Conservation (phyloP, 805 yeast species). For the Candida taoyuanica region DNA sequence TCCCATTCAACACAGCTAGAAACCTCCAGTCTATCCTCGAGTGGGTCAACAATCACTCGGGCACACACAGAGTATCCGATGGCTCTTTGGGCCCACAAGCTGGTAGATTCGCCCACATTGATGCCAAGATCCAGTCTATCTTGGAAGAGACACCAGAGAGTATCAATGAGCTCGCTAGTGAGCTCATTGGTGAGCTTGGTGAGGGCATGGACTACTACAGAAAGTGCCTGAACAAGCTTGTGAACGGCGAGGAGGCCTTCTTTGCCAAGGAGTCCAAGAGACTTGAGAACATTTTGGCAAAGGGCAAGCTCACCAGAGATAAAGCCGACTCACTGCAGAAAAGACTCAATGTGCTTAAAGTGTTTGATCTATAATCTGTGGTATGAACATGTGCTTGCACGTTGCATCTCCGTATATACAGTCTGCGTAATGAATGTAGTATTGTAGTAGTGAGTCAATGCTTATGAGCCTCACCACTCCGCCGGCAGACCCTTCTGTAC, state of each 20-base stretch:
- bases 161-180: slow-evolving; percentile 27
- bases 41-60: slow-evolving; percentile 43
- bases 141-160: slow-evolving; percentile 24
- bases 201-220: slow-evolving; percentile 42
- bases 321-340: slow-evolving; percentile 46
- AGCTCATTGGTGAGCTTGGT: slow-evolving; percentile 25
- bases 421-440: too few relatives aligned
- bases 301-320: slow-evolving; percentile 28
- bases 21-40: slow-evolving; percentile 47
- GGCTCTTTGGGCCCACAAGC: slow-evolving; percentile 32
- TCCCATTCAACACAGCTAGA: slow-evolving; percentile 34
- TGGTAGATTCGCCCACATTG: slow-evolving; percentile 19
- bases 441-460: too few relatives aligned
- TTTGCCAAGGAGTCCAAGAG: slow-evolving; percentile 40
- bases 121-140: slow-evolving; percentile 24
- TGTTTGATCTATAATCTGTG: background rate
- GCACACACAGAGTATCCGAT: slow-evolving; percentile 32
- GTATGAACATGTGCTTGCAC: background rate
- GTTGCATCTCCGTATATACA: too few relatives aligned
- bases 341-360: slow-evolving; percentile 50
- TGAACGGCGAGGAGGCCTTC: slow-evolving; percentile 40
- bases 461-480: slow-evolving; percentile 41
- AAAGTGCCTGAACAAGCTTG: slow-evolving; percentile 40
- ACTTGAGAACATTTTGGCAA: slow-evolving; percentile 36
- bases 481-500: slow-evolving; percentile 49